Evolutionary conservation across 2,329 filamentous ascomycete species (phyloP).

Genomic region (Emergomyces pasteurianus): DNA sequence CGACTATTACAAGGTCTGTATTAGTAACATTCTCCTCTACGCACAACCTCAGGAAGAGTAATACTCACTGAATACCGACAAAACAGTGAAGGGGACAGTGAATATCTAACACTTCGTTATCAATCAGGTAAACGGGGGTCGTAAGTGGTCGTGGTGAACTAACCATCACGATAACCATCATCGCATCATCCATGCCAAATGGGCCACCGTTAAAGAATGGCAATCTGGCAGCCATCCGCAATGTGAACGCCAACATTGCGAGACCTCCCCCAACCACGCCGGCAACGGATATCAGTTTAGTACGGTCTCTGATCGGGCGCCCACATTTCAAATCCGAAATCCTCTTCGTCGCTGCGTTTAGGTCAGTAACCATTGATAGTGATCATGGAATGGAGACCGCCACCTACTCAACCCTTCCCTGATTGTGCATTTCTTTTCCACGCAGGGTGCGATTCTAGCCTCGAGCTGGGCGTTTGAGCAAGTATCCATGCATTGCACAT

Average conservation of each 20-base stretch:
- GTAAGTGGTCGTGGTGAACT: background rate
- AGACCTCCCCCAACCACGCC: background rate
- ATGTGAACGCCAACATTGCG: background rate
- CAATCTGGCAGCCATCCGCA: background rate
- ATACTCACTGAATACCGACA: background rate
- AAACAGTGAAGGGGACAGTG: background rate
- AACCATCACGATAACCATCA: constrained; percentile 1
- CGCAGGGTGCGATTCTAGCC: background rate
- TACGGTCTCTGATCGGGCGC: background rate
- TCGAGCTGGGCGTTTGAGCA: background rate
- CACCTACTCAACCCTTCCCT: background rate
- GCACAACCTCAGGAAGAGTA: background rate
- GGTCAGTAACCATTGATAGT: background rate
- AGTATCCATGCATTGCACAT: background rate
- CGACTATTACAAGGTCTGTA: background rate
- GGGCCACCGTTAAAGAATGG: background rate
- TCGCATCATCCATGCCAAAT: constrained; percentile 3
- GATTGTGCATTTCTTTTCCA: background rate
- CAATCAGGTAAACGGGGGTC: background rate
- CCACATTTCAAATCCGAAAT: background rate
- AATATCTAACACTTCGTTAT: background rate
- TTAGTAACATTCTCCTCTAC: background rate
- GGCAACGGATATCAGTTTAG: background rate
- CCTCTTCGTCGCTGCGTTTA: background rate
- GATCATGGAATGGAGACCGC: background rate